phyloP scores from a whole-genome alignment of 257 asterid genomes.

The Solanum piurae region DNA sequence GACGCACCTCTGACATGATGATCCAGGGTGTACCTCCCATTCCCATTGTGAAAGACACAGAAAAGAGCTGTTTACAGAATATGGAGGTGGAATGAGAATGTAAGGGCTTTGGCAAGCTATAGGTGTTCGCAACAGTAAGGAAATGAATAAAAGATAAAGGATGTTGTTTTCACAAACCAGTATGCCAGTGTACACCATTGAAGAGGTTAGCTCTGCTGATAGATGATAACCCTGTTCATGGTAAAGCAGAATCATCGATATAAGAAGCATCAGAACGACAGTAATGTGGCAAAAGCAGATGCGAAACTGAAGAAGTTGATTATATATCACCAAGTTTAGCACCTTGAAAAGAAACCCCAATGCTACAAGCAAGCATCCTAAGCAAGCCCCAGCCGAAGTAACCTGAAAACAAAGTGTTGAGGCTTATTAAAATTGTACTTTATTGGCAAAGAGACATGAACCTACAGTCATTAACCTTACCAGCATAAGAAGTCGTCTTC shows the following conservation, averaged over 20 bases:
- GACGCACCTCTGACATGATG: conserved; percentile 65
- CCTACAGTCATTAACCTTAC: background rate
- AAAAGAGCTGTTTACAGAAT: conserved; percentile 12
- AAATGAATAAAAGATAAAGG: background rate
- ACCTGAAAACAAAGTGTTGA: background rate
- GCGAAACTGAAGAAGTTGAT: background rate
- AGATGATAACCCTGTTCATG: background rate
- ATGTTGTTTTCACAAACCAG: background rate
- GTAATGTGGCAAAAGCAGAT: background rate
- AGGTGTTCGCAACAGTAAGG: background rate
- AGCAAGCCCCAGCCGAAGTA: conserved; percentile 23
- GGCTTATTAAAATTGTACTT: background rate
- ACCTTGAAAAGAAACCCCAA: conserved; percentile 24
- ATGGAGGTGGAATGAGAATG: background rate
- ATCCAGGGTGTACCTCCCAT: conserved; percentile 75
- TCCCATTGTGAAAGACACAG: conserved; percentile 48
- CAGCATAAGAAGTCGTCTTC: conserved; percentile 22
- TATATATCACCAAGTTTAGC: background rate
- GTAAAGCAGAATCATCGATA: background rate
- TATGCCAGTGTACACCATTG: conserved; percentile 2
- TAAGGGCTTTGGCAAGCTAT: background rate
- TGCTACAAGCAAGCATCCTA: conserved; percentile 17
- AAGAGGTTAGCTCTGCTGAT: background rate
- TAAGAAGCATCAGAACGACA: background rate
- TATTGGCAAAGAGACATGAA: background rate